Conservation (phyloP, 352 stramenopile genomes). For the Globisporangium viniferum region DNA sequence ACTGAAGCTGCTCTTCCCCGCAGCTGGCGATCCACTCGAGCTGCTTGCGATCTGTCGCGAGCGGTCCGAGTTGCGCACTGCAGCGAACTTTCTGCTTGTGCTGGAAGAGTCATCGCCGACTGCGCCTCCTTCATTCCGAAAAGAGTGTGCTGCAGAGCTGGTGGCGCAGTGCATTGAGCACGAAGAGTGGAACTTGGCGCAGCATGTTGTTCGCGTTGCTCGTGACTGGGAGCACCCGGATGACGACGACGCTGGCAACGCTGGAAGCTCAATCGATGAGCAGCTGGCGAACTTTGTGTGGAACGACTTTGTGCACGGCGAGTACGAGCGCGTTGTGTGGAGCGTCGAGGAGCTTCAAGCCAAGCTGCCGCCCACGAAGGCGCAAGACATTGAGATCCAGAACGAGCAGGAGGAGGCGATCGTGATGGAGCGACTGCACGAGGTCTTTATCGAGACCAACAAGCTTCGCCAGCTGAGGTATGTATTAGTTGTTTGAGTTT, state of each 20-base stretch:
- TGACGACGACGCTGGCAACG: constrained; percentile 21
- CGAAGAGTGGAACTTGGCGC: constrained; percentile 66
- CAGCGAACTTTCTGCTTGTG: constrained; percentile 82
- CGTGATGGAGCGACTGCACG: constrained; percentile 31
- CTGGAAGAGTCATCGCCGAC: constrained; percentile 60
- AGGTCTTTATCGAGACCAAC: constrained; percentile 42
- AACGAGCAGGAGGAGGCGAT: constrained; percentile 23
- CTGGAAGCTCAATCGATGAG: constrained; percentile 45
- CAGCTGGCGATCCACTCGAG: constrained; percentile 62
- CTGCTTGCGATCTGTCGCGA: constrained; percentile 60
- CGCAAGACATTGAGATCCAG: constrained; percentile 20
- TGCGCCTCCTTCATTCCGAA: constrained; percentile 33
- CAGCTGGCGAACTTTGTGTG: constrained; percentile 49
- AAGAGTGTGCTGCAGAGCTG: constrained; percentile 57
- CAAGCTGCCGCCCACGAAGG: constrained; percentile 37
- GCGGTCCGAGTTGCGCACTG: constrained; percentile 68
- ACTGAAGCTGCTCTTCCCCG: constrained; percentile 62
- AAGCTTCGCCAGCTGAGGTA: constrained; percentile 44
- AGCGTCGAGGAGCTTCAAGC: constrained; percentile 63
- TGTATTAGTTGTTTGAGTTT: background rate
- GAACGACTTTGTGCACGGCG: constrained; percentile 52
- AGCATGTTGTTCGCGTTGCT: constrained; percentile 77
- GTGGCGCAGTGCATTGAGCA: constrained; percentile 72
- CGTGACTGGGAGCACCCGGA: constrained; percentile 66
- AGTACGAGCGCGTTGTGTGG: constrained; percentile 66